phyloP scores from a whole-genome alignment of 345 rosid genomes.

The Mallotus nudiflorus region DNA sequence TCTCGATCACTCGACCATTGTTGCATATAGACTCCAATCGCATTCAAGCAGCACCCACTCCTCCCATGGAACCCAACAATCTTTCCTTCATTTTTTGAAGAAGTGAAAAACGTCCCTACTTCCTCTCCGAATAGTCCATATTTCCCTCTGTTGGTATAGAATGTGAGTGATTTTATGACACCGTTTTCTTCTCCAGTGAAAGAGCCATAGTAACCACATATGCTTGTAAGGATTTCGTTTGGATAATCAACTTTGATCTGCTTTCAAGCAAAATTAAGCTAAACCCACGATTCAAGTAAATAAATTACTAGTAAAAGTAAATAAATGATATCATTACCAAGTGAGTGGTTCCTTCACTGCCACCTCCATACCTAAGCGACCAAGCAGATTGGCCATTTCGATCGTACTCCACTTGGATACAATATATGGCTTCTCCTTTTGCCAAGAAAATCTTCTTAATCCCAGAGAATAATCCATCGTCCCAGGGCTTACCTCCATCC shows the following conservation, averaged over 20 bases:
- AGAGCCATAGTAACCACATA: slow-evolving; percentile 20
- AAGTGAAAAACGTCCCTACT: slow-evolving; percentile 15
- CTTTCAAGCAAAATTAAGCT: background rate
- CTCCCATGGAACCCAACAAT: slow-evolving; percentile 33
- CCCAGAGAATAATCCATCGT: slow-evolving; percentile 24
- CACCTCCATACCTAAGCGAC: slow-evolving; percentile 31
- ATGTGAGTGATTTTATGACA: slow-evolving; percentile 22
- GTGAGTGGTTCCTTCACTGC: slow-evolving; percentile 19
- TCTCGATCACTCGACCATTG: background rate
- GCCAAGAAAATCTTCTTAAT: slow-evolving; percentile 19
- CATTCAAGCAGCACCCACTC: slow-evolving; percentile 21
- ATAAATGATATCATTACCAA: no score
- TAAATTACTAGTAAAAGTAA: background rate
- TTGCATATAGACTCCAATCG: slow-evolving; percentile 26
- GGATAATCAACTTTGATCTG: slow-evolving; percentile 31
- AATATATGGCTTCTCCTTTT: slow-evolving; percentile 24
- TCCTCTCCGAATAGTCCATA: slow-evolving; percentile 33
- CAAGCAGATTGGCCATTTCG: slow-evolving; percentile 29
- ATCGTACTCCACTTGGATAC: slow-evolving; percentile 27
- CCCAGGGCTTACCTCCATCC: slow-evolving; percentile 27
- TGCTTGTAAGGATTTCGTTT: slow-evolving; percentile 12
- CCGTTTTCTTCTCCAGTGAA: slow-evolving; percentile 11
- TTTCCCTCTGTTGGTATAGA: slow-evolving; percentile 24
- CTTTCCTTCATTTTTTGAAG: slow-evolving; percentile 8
- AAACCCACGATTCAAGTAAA: background rate